phyloP scores from a whole-genome alignment of 345 rosid species.

The Cochlearia excelsa region DNA sequence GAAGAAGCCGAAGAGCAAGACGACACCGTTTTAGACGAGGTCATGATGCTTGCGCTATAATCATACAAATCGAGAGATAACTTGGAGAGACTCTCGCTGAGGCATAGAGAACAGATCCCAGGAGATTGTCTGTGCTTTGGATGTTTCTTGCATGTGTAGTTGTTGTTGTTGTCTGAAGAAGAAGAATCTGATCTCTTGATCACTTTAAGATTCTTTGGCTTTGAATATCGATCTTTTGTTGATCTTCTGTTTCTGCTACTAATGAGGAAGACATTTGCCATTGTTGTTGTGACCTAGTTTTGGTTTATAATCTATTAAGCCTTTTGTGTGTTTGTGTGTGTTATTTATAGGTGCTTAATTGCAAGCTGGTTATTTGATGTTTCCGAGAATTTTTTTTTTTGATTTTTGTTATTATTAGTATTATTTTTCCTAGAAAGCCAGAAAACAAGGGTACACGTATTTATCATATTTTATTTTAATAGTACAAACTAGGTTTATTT shows the following conservation, averaged over 20 bases:
- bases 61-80: slow-evolving; percentile 30
- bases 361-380: slow-evolving; percentile 33
- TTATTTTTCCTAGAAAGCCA: slow-evolving; percentile 1
- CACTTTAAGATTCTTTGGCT: slow-evolving; percentile 23
- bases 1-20: slow-evolving; percentile 27
- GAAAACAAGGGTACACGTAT: not conserved
- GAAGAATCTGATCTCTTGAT: slow-evolving; percentile 23
- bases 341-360: slow-evolving; percentile 25
- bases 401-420: not conserved
- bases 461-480: slow-evolving; percentile 2
- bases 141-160: slow-evolving; percentile 33
- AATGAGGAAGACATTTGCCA: slow-evolving; percentile 32
- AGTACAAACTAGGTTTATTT: not conserved
- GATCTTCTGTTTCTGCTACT: slow-evolving; percentile 37
- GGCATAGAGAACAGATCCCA: slow-evolving; percentile 37
- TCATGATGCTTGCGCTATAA: slow-evolving; percentile 14
- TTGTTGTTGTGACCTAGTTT: slow-evolving; percentile 22
- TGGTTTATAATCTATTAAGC: not conserved
- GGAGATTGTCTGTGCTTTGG: slow-evolving; percentile 36
- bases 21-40: slow-evolving; percentile 30
- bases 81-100: slow-evolving; percentile 31
- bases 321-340: slow-evolving; percentile 17
- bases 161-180: slow-evolving; percentile 7
- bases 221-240: slow-evolving; percentile 19
- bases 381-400: slow-evolving; percentile 28